These are phyloP conservation scores for Apiospora phragmitis DNA, from an alignment of 2,329 filamentous ascomycete genomes.

Conservation along the genomic window DNA sequence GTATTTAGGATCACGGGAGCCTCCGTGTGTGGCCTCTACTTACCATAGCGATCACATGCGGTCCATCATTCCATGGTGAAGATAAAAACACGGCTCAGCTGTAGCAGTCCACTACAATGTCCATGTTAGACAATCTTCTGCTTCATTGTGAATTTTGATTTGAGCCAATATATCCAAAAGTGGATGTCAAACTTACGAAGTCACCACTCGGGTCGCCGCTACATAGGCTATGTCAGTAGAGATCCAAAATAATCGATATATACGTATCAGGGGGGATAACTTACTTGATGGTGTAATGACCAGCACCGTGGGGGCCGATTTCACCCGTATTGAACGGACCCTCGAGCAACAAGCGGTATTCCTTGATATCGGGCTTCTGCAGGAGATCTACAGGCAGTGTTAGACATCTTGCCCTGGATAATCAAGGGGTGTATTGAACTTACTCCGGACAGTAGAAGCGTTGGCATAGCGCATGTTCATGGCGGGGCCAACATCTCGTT, in stretches of 20 bases:
- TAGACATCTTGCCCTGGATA: background rate
- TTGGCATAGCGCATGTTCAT: conserved; percentile 5
- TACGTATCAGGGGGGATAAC: background rate
- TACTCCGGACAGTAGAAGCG: background rate
- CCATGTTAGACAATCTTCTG: background rate
- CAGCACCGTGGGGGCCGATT: background rate
- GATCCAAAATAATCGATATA: background rate
- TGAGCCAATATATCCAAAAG: background rate
- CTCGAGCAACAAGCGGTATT: background rate
- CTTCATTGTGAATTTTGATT: background rate
- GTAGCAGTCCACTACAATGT: background rate
- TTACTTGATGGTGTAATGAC: background rate
- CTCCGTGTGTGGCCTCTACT: background rate
- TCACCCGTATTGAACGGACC: background rate
- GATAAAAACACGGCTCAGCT: background rate
- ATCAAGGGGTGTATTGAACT: background rate
- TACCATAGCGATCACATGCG: background rate
- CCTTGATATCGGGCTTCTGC: background rate
- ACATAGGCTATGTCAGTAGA: background rate
- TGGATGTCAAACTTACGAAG: background rate
- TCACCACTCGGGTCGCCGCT: background rate
- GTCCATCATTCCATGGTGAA: background rate
- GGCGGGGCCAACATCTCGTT: background rate
- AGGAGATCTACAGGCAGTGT: background rate
- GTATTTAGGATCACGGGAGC: background rate